Conservation (phyloP, 208 protist genomes). For the Leishmania tropica region DNA sequence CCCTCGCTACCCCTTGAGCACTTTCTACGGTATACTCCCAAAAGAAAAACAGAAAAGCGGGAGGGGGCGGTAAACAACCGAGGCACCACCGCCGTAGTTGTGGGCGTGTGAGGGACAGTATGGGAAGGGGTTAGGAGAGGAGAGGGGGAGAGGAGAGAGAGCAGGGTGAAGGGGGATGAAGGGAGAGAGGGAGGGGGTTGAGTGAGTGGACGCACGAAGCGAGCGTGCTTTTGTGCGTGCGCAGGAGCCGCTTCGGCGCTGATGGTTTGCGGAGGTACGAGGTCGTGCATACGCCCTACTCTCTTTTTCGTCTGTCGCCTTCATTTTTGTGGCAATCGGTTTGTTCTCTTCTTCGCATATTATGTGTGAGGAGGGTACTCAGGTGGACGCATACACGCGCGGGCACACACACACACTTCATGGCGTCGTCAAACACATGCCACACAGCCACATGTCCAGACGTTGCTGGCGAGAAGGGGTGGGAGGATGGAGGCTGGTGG, state of each 20-base stretch:
- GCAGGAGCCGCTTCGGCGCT: neutral
- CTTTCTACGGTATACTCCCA: too few species aligned
- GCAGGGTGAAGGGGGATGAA: neutral
- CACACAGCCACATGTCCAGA: neutral
- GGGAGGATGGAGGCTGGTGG: neutral
- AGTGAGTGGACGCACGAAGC: neutral
- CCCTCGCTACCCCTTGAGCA: neutral
- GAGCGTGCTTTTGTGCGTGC: neutral
- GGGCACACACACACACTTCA: constrained; percentile 4
- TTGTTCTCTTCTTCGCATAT: neutral
- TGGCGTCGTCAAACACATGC: neutral
- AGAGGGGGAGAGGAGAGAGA: neutral
- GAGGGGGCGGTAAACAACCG: neutral
- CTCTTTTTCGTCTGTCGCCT: neutral
- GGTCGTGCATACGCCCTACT: neutral
- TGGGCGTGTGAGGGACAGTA: neutral
- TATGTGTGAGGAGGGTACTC: neutral
- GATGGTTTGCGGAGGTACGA: neutral
- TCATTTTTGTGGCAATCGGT: neutral
- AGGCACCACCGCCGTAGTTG: neutral
- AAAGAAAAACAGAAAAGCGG: neutral
- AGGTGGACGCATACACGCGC: too few species aligned
- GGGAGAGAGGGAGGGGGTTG: neutral
- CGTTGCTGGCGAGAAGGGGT: neutral
- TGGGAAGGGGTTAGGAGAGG: neutral